phyloP scores from a whole-genome alignment of 2,329 filamentous ascomycete genomes.

The Colletotrichum zoysiae region DNA sequence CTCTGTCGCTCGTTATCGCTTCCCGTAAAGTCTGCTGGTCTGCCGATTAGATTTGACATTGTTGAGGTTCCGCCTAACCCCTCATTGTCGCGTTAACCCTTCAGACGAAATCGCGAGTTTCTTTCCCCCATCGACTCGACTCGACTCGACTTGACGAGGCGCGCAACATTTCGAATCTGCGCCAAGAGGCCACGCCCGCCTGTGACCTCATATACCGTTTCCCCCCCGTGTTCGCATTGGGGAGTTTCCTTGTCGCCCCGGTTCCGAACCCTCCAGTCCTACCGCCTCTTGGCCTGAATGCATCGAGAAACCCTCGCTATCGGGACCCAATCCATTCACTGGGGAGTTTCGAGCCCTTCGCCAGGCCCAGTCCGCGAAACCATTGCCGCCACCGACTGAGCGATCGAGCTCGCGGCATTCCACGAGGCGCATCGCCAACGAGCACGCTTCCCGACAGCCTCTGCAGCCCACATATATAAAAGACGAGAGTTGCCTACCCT shows the following conservation, averaged over 20 bases:
- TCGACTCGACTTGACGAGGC: conserved; percentile 1
- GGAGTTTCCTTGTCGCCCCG: background rate
- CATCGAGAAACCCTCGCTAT: conserved; percentile 47
- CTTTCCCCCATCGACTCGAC: background rate
- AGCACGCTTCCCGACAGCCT: background rate
- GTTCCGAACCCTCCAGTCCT: background rate
- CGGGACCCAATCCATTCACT: conserved; percentile 45
- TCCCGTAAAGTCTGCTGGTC: conserved; percentile 16
- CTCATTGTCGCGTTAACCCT: conserved; percentile 6
- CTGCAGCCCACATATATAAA: background rate
- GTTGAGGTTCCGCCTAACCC: background rate
- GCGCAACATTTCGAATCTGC: background rate
- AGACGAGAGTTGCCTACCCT: no score
- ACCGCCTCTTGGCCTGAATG: conserved; percentile 46
- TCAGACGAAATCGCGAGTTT: conserved; percentile 3
- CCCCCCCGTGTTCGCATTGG: background rate
- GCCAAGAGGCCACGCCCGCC: conserved; percentile 7
- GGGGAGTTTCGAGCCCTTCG: conserved; percentile 44
- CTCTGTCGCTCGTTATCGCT: conserved; percentile 25
- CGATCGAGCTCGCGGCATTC: background rate
- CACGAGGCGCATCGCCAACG: background rate
- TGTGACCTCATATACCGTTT: conserved; percentile 33
- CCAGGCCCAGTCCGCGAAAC: conserved; percentile 42
- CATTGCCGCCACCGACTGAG: conserved; percentile 37
- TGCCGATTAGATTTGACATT: conserved; percentile 16